Conservation (phyloP, 257 asterid species). For the Fraxinus anomala region DNA sequence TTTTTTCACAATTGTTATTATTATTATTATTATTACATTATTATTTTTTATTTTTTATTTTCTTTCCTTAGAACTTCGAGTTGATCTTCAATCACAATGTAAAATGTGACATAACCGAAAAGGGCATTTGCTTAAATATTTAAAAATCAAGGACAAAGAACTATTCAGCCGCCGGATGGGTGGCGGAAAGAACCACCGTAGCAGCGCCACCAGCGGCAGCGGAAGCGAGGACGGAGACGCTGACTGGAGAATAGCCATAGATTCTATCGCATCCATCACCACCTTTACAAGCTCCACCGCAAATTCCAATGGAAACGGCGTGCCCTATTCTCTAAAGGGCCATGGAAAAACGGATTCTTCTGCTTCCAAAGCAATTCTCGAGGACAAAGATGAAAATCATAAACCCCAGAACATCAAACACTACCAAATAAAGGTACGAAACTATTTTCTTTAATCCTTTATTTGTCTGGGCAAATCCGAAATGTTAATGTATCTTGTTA, state of each 20-base stretch:
- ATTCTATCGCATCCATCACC: conserved; percentile 55
- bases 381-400: conserved; percentile 37
- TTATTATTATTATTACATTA: no score
- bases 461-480: background rate
- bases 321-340: conserved; percentile 12
- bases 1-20: no score
- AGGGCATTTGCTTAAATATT: background rate
- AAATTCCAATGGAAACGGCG: conserved; percentile 10
- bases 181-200: conserved; percentile 27
- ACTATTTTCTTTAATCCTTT: background rate
- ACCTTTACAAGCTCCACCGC: conserved; percentile 20
- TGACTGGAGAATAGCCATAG: conserved; percentile 83
- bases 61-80: no score
- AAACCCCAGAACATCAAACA: conserved; percentile 53
- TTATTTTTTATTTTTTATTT: no score
- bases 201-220: conserved; percentile 50
- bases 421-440: conserved; percentile 70
- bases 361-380: conserved; percentile 11
- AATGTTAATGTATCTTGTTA: background rate
- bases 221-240: conserved; percentile 89
- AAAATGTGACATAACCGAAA: background rate
- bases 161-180: conserved; percentile 39
- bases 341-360: conserved; percentile 7
- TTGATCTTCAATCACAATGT: no score
- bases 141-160: background rate